Percentiles rank a stretch among this genome's conserved stretches.
Conservation (phyloP, 805 yeast species). For the Kodamaea hsintzibuensis region DNA sequence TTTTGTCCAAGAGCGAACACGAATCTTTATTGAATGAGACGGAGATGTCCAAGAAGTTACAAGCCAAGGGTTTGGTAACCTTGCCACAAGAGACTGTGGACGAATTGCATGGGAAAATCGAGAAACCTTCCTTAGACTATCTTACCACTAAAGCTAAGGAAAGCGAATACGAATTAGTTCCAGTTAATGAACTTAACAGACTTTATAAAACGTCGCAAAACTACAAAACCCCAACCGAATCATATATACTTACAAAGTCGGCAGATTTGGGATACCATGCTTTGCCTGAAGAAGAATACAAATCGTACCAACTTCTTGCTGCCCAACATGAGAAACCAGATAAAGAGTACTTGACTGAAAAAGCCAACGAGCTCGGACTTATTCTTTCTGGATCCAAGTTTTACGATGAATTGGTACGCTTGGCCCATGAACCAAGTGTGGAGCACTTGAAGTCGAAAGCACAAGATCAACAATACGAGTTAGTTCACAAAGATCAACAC, state of each 20-base stretch:
- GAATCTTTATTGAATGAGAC: constrained; percentile 30
- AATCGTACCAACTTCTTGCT: constrained; percentile 17
- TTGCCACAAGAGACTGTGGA: constrained; percentile 26
- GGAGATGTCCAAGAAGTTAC: constrained; percentile 34
- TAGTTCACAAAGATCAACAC: constrained; percentile 9
- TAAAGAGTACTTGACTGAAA: constrained; percentile 31
- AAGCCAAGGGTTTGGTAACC: constrained; percentile 33
- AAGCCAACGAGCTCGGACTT: constrained; percentile 37
- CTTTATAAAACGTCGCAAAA: constrained; percentile 15
- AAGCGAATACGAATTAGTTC: constrained; percentile 14
- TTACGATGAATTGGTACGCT: constrained; percentile 31
- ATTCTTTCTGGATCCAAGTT: constrained; percentile 29
- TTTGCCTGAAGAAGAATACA: constrained; percentile 12
- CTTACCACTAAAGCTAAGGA: constrained; percentile 15
- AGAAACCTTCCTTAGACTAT: constrained; percentile 26
- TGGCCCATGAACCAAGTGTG: constrained; percentile 24
- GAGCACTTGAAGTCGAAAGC: constrained; percentile 28
- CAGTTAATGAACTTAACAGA: constrained; percentile 15
- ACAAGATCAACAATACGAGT: constrained; percentile 9
- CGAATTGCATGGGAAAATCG: constrained; percentile 15
- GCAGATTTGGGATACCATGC: constrained; percentile 16
- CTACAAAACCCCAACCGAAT: constrained; percentile 24
- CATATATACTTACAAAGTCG: constrained; percentile 25
- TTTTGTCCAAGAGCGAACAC: constrained; percentile 29
- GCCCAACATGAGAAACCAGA: constrained; percentile 35